phyloP scores from a whole-genome alignment of 2,329 filamentous ascomycete species.

The Pseudogymnoascus sp. region DNA sequence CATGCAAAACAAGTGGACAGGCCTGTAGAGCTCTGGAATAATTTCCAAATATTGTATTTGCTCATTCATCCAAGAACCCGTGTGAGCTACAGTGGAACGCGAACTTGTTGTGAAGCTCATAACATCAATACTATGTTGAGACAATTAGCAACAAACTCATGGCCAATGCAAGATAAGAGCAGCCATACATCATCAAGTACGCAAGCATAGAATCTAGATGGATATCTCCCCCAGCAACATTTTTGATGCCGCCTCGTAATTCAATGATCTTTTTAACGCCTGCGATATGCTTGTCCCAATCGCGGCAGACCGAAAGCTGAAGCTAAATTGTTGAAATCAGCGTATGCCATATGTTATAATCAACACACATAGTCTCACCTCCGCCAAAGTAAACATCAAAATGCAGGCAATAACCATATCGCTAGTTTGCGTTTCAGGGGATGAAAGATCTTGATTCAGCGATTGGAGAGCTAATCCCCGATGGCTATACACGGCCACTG shows the following conservation, averaged over 20 bases:
- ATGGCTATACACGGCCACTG: background rate
- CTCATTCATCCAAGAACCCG: background rate
- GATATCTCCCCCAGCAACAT: background rate
- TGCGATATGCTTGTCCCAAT: background rate
- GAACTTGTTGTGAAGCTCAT: background rate
- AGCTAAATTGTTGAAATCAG: background rate
- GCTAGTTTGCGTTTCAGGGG: background rate
- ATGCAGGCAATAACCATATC: conserved; percentile 5
- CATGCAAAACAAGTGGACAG: background rate
- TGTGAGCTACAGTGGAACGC: background rate
- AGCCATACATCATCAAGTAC: background rate
- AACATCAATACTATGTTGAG: background rate
- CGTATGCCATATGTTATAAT: background rate
- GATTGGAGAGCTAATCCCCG: background rate
- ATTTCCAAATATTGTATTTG: background rate
- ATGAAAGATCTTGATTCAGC: background rate
- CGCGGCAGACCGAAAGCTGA: background rate
- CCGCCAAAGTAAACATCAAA: background rate
- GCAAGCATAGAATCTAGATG: background rate
- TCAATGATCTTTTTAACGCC: background rate
- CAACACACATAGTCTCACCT: background rate
- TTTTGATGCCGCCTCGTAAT: background rate
- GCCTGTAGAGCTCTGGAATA: background rate
- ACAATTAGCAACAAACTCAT: background rate
- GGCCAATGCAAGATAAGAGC: background rate